Evolutionary conservation across 2,329 filamentous ascomycete genomes (phyloP).

Genomic region (Microdochium paspali): DNA sequence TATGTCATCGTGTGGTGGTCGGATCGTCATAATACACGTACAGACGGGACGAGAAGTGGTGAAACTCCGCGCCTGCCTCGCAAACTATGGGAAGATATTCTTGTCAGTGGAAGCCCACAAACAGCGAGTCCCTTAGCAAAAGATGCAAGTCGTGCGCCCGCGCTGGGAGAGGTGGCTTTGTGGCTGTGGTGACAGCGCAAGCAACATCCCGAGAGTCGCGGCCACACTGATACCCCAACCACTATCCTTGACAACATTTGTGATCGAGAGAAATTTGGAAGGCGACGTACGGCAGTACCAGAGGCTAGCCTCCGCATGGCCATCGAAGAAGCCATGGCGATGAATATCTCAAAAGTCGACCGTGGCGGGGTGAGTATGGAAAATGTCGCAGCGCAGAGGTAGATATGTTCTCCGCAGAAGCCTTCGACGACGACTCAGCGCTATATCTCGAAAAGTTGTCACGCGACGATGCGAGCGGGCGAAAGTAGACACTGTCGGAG

Average conservation of each 20-base stretch:
- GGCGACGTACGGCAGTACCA: constrained; percentile 44
- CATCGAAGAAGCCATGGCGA: constrained; percentile 52
- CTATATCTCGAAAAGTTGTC: background rate
- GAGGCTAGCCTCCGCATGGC: constrained; percentile 51
- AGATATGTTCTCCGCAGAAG: background rate
- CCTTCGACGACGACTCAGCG: background rate
- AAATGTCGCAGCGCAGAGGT: background rate
- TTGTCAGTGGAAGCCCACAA: background rate
- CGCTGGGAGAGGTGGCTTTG: too few relatives aligned
- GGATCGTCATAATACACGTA: constrained; percentile 31
- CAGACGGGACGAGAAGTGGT: constrained; percentile 76
- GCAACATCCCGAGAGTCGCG: background rate
- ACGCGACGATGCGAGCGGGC: background rate
- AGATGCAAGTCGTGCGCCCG: too few relatives aligned
- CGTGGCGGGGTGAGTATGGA: background rate
- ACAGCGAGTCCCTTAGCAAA: too few relatives aligned
- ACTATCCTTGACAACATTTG: too few relatives aligned
- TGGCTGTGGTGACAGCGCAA: too few relatives aligned
- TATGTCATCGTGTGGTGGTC: too few relatives aligned
- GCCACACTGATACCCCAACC: background rate
- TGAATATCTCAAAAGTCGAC: constrained; percentile 1
- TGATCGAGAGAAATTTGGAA: background rate
- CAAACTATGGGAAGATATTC: constrained; percentile 38
- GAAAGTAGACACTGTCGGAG: too few relatives aligned
- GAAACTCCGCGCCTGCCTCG: constrained; percentile 66